These are phyloP conservation scores for Colletotrichum sojae DNA, from an alignment of 2,329 filamentous ascomycete species.

Conservation along the genomic window DNA sequence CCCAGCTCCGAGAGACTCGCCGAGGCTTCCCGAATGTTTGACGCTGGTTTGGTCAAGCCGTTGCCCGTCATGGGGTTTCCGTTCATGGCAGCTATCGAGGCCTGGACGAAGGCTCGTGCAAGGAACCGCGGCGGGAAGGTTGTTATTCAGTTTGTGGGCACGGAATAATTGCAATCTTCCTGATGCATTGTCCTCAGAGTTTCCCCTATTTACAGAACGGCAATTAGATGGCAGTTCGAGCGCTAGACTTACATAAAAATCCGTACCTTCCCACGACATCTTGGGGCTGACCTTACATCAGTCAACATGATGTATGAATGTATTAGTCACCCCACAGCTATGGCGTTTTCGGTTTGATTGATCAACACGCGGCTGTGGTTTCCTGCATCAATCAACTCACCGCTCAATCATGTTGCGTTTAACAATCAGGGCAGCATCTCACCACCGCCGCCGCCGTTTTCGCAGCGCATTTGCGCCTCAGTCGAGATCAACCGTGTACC, in stretches of 20 bases:
- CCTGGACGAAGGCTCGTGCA: slow-evolving; percentile 45
- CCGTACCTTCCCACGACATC: no score
- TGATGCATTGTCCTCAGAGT: no score
- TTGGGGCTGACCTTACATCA: no score
- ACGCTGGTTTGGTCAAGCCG: slow-evolving; percentile 42
- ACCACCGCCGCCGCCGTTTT: neutral
- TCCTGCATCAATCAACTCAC: no score
- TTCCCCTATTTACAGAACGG: no score
- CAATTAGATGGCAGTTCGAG: no score
- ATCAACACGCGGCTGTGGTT: no score
- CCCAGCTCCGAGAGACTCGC: slow-evolving; percentile 42
- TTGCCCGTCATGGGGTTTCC: slow-evolving; percentile 45
- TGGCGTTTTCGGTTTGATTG: no score
- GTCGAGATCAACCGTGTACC: no score
- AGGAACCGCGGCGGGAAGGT: slow-evolving; percentile 46
- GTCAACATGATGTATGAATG: no score
- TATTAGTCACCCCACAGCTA: no score
- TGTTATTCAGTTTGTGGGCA: slow-evolving; percentile 45
- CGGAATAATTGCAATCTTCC: neutral
- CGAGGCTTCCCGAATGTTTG: slow-evolving; percentile 43
- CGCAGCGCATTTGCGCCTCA: neutral
- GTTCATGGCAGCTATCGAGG: slow-evolving; percentile 44
- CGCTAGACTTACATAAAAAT: no score
- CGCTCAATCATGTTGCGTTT: neutral
- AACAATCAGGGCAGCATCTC: neutral